Conservation (phyloP, 148 eudicot species). For the Rhododendron griersonianum region DNA sequence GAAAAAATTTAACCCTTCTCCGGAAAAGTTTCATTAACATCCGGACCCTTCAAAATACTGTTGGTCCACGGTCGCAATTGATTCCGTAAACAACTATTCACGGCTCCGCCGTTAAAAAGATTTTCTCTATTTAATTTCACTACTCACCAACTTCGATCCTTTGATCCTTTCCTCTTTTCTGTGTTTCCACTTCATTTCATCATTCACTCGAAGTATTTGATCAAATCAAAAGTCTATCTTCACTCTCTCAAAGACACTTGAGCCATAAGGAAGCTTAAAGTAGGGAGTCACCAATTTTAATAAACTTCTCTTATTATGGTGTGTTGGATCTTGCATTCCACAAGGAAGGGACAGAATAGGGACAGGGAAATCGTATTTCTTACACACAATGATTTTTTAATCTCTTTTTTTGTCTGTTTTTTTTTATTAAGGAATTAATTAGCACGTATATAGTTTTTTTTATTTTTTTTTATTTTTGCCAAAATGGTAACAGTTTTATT, state of each 20-base stretch:
- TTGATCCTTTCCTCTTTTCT: not conserved
- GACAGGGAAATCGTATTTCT: not conserved
- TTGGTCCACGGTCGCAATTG: too few species aligned
- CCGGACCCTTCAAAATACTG: too few species aligned
- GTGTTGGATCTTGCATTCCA: not conserved
- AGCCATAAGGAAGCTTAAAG: not conserved
- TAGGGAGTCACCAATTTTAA: not conserved
- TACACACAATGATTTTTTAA: not conserved
- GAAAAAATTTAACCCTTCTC: fast-evolving
- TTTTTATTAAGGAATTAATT: not conserved
- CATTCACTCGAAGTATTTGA: not conserved
- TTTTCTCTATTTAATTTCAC: not conserved
- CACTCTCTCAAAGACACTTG: not conserved
- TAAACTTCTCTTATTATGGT: not conserved
- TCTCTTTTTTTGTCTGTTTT: not conserved
- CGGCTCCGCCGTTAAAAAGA: not conserved
- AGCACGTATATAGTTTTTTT: not conserved
- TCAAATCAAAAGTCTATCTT: not conserved
- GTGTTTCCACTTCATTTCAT: not conserved
- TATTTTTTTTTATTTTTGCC: too few species aligned
- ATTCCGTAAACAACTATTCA: too few species aligned
- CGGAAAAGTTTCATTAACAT: too few species aligned
- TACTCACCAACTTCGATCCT: not conserved
- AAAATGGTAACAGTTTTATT: too few species aligned
- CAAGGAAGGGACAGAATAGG: not conserved